phyloP scores from a whole-genome alignment of 768 basidiomycete genomes.

The Cytidiella melzeri region DNA sequence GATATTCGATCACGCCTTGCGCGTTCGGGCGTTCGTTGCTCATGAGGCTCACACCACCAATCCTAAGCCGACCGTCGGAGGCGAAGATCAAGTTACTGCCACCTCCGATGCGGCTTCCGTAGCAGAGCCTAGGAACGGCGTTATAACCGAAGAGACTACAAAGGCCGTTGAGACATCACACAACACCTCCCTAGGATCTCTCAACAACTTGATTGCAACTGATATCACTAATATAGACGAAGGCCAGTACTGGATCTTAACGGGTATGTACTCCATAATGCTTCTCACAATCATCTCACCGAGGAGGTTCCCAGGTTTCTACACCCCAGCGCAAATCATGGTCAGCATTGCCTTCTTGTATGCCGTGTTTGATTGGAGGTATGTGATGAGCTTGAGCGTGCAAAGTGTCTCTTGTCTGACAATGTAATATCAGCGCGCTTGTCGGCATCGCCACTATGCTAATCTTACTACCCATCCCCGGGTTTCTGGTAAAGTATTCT shows the following conservation, averaged over 20 bases:
- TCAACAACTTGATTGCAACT: slow-evolving; percentile 72
- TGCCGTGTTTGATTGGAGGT: slow-evolving; percentile 47
- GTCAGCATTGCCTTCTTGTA: slow-evolving; percentile 39
- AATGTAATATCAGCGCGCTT: slow-evolving; percentile 25
- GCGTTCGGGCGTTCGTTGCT: slow-evolving; percentile 28
- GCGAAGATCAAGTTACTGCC: neutral
- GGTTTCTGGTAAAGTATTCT: slow-evolving; percentile 31
- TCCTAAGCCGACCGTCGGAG: neutral
- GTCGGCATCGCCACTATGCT: slow-evolving; percentile 39
- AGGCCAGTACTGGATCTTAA: slow-evolving; percentile 23
- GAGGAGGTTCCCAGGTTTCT: slow-evolving; percentile 26
- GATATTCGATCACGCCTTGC: slow-evolving; percentile 44
- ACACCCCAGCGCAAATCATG: slow-evolving; percentile 34
- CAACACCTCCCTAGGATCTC: slow-evolving; percentile 61
- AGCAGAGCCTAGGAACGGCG: neutral
- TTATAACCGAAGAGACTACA: neutral
- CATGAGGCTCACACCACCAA: too few species aligned
- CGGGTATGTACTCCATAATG: slow-evolving; percentile 6
- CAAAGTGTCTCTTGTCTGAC: neutral
- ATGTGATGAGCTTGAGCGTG: slow-evolving; percentile 3
- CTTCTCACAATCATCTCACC: too few species aligned
- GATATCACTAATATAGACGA: slow-evolving; percentile 37
- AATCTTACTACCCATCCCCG: slow-evolving; percentile 37
- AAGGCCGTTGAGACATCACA: slow-evolving; percentile 9
- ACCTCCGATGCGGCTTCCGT: neutral